These are phyloP conservation scores for Candida hungchunana DNA, from an alignment of 805 yeast genomes.

Conservation along the genomic window DNA sequence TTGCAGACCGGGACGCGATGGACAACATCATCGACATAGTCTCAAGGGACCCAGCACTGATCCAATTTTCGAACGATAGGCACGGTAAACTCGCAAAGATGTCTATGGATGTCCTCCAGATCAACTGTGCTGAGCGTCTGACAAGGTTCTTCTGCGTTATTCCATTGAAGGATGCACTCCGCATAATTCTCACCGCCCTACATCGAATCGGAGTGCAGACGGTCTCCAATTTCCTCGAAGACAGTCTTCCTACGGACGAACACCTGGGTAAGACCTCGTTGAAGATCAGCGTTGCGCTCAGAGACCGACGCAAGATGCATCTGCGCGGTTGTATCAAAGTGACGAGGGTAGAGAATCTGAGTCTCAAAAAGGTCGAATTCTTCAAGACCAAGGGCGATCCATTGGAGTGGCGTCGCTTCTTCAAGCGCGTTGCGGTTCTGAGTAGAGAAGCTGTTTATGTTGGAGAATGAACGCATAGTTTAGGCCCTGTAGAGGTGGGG, in stretches of 20 bases:
- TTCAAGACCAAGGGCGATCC: constrained; percentile 61
- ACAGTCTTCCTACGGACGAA: constrained; percentile 11
- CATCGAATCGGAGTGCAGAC: constrained; percentile 38
- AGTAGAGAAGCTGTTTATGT: constrained; percentile 54
- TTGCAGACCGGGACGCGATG: constrained; percentile 26
- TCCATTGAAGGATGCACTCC: constrained; percentile 39
- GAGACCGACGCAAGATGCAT: constrained; percentile 42
- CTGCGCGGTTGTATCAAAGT: constrained; percentile 46
- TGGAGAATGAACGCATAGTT: constrained; percentile 27
- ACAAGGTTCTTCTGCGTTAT: constrained; percentile 48
- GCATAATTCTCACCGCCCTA: constrained; percentile 39
- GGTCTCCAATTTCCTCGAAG: constrained; percentile 15
- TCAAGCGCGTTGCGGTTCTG: constrained; percentile 51
- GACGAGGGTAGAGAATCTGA: constrained; percentile 32
- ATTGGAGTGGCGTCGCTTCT: constrained; percentile 66
- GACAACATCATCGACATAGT: constrained; percentile 35
- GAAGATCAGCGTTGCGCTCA: constrained; percentile 30
- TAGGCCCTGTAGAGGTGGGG: too few species aligned
- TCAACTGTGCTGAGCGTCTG: constrained; percentile 31
- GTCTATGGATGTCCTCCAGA: constrained; percentile 18
- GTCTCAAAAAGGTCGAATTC: constrained; percentile 48
- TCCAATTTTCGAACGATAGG: constrained; percentile 39
- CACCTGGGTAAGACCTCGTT: constrained; percentile 8
- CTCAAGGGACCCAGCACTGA: constrained; percentile 45
- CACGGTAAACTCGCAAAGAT: constrained; percentile 21